phyloP scores from a whole-genome alignment of 257 asterid genomes.

The Rhazya stricta region DNA sequence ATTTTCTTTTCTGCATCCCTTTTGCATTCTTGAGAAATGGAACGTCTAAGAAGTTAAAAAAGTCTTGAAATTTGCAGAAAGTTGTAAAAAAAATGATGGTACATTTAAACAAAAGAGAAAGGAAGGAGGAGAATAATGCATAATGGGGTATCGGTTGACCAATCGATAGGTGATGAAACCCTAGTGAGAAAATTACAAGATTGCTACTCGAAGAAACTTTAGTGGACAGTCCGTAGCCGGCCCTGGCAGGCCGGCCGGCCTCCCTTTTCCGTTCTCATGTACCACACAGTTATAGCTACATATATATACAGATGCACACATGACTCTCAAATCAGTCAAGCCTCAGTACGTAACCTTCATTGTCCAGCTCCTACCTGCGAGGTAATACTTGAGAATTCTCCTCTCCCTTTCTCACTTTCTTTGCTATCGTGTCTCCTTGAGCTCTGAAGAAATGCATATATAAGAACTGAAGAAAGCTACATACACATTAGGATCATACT shows the following conservation, averaged over 20 bases:
- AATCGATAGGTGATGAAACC: conserved; percentile 5
- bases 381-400: neutral
- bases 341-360: too few species aligned
- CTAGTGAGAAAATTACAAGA: neutral
- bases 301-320: neutral
- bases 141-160: conserved; percentile 9
- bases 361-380: neutral
- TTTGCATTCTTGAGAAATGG: too few species aligned
- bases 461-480: too few species aligned
- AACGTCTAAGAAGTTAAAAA: too few species aligned
- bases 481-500: neutral
- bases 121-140: neutral
- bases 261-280: neutral
- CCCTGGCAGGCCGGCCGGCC: conserved; percentile 24
- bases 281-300: neutral
- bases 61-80: neutral
- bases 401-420: neutral
- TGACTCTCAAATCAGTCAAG: conserved; percentile 1
- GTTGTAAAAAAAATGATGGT: neutral
- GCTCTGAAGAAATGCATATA: too few species aligned
- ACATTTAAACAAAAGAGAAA: neutral
- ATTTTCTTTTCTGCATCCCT: neutral
- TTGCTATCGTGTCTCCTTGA: too few species aligned
- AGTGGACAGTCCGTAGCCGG: conserved; percentile 21
- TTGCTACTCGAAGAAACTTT: neutral